Evolutionary conservation across 371 early-diverging fungal species (phyloP).

Genomic region (Mucor sp.): DNA sequence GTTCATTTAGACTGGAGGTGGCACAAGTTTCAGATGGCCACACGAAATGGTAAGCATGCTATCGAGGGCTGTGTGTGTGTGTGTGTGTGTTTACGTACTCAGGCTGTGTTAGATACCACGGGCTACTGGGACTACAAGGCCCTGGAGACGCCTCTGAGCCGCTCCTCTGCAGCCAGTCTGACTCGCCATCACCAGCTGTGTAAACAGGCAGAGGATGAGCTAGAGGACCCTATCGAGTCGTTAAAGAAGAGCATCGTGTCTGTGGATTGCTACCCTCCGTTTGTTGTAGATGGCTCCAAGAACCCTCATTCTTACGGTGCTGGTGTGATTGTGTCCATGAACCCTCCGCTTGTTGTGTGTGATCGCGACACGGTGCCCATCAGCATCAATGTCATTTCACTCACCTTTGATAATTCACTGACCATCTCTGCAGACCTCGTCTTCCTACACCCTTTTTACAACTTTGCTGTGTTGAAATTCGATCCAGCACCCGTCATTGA

Average conservation of each 20-base stretch:
- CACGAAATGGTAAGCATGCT: slow-evolving; percentile 66
- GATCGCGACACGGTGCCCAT: slow-evolving; percentile 84
- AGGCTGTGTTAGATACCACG: slow-evolving; percentile 51
- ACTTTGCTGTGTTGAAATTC: slow-evolving; percentile 79
- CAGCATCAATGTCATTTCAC: slow-evolving; percentile 68
- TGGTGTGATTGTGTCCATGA: slow-evolving; percentile 77
- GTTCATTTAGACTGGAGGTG: slow-evolving; percentile 84
- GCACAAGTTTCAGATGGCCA: slow-evolving; percentile 77
- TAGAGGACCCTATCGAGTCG: slow-evolving; percentile 4
- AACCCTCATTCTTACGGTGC: slow-evolving; percentile 68
- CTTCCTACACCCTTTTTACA: slow-evolving; percentile 82
- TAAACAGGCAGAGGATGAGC: background rate
- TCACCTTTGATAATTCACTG: slow-evolving; percentile 80
- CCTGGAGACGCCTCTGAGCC: slow-evolving; percentile 49
- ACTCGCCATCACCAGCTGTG: too few relatives aligned
- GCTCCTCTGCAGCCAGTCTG: background rate
- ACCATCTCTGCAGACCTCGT: slow-evolving; percentile 72
- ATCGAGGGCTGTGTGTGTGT: too few relatives aligned
- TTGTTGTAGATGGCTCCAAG: slow-evolving; percentile 69
- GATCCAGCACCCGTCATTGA: slow-evolving; percentile 62
- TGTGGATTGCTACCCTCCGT: slow-evolving; percentile 72
- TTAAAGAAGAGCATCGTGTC: slow-evolving; percentile 51
- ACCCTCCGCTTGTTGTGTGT: slow-evolving; percentile 73
- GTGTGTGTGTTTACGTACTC: too few relatives aligned
- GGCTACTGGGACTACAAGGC: slow-evolving; percentile 81